Conservation (phyloP, 768 basidiomycete species). For the Trametes cinnabarina region DNA sequence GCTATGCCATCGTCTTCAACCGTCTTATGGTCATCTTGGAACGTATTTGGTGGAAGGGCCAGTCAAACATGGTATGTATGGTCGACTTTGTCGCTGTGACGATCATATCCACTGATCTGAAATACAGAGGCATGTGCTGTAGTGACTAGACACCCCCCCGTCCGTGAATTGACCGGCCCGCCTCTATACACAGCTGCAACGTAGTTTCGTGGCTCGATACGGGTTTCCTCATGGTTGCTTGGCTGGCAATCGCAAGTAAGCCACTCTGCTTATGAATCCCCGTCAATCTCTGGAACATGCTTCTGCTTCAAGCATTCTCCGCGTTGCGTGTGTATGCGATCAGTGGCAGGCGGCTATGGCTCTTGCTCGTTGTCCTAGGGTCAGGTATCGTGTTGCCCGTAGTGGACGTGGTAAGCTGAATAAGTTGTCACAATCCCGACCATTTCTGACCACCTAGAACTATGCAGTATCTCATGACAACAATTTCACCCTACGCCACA, state of each 20-base stretch:
- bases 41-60: background rate
- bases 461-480: background rate
- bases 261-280: background rate
- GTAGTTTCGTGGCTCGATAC: background rate
- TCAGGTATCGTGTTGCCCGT: background rate
- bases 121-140: background rate
- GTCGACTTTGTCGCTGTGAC: background rate
- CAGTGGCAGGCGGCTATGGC: slow-evolving; percentile 1
- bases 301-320: background rate
- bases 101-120: background rate
- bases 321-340: slow-evolving; percentile 2
- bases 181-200: background rate
- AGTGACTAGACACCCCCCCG: too few relatives aligned
- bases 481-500: background rate
- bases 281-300: background rate
- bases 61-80: background rate
- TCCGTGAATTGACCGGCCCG: too few relatives aligned
- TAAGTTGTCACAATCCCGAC: too few relatives aligned
- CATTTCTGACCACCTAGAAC: background rate
- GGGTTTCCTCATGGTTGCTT: background rate
- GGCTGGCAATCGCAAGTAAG: slow-evolving; percentile 1
- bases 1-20: background rate
- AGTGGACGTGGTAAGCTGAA: background rate
- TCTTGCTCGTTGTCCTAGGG: background rate
- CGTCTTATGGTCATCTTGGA: background rate